These are phyloP conservation scores for Lepraria neglecta DNA, from an alignment of 495 filamentous ascomycete genomes.

Conservation along the genomic window DNA sequence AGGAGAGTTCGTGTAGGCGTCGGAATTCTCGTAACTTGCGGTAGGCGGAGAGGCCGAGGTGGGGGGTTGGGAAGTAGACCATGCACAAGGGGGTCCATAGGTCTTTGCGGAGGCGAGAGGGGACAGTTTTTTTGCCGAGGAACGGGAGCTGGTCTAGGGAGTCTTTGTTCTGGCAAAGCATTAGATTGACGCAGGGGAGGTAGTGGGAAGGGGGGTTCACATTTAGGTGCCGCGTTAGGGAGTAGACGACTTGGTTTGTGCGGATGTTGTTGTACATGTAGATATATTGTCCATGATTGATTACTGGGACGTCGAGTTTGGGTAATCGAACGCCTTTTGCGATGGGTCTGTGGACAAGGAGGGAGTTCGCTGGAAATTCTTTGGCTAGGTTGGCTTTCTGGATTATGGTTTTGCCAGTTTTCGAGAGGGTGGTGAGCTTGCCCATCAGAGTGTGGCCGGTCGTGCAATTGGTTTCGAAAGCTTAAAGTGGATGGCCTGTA, in stretches of 20 bases:
- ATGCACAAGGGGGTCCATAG: conserved; percentile 79
- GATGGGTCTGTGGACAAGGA: conserved; percentile 22
- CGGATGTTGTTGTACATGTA: conserved; percentile 76
- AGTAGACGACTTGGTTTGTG: conserved; percentile 79
- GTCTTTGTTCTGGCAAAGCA: conserved; percentile 51
- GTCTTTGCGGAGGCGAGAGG: conserved; percentile 74
- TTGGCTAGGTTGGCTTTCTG: not conserved
- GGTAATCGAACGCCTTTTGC: conserved; percentile 16
- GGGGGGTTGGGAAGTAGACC: conserved; percentile 59
- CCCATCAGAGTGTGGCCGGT: not conserved
- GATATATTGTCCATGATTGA: conserved; percentile 61
- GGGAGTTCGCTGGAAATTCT: conserved; percentile 14
- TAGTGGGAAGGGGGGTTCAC: conserved; percentile 41
- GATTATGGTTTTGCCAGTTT: conserved; percentile 2
- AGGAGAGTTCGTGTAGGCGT: conserved; percentile 58
- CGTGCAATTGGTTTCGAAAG: not conserved
- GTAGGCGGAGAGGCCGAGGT: conserved; percentile 67
- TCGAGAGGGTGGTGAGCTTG: conserved; percentile 6
- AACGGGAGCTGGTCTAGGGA: conserved; percentile 71
- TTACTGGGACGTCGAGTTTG: conserved; percentile 7
- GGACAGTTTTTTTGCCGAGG: conserved; percentile 85
- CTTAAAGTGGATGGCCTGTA: not conserved
- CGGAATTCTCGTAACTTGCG: conserved; percentile 78
- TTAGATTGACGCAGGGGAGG: conserved; percentile 6
- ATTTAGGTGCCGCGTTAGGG: conserved; percentile 59